Evolutionary conservation across 2,329 filamentous ascomycete species (phyloP).

Genomic region (Penicillium aurantiogriseum): DNA sequence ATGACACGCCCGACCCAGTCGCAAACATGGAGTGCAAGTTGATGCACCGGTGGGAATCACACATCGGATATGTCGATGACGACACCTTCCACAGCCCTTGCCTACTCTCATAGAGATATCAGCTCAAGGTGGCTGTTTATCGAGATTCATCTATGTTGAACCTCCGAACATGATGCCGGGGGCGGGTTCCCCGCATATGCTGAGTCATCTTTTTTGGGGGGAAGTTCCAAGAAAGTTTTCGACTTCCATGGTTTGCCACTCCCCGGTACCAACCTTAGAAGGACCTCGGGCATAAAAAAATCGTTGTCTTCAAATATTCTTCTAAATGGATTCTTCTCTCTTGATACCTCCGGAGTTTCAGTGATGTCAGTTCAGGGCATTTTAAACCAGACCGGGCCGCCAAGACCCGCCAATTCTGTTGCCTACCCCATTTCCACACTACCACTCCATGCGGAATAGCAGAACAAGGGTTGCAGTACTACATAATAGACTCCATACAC

Average conservation of each 20-base stretch:
- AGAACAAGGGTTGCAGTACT: not conserved
- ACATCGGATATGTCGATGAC: slow-evolving; percentile 38
- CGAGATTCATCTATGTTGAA: not conserved
- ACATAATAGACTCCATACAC: not conserved
- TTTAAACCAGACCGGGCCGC: not conserved
- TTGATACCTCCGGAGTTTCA: not conserved
- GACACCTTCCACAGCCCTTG: slow-evolving; percentile 37
- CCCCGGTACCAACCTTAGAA: not conserved
- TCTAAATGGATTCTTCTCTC: not conserved
- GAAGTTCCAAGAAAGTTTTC: not conserved
- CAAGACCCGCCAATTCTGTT: slow-evolving; percentile 11
- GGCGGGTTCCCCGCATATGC: slow-evolving; percentile 12
- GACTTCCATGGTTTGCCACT: not conserved
- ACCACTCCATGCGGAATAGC: not conserved
- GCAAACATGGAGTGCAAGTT: slow-evolving; percentile 31
- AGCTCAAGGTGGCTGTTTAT: not conserved
- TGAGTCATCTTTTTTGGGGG: slow-evolving; percentile 6
- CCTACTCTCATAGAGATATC: slow-evolving; percentile 30
- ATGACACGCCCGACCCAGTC: slow-evolving; percentile 30
- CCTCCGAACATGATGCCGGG: slow-evolving; percentile 3
- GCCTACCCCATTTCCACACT: not conserved
- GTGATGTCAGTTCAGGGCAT: not conserved
- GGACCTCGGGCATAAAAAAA: not conserved
- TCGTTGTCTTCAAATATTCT: not conserved
- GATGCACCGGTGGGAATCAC: slow-evolving; percentile 29